Base-by-base conservation (phyloP, 2,329 filamentous ascomycete genomes). In the Colletotrichum sp. region DNA sequence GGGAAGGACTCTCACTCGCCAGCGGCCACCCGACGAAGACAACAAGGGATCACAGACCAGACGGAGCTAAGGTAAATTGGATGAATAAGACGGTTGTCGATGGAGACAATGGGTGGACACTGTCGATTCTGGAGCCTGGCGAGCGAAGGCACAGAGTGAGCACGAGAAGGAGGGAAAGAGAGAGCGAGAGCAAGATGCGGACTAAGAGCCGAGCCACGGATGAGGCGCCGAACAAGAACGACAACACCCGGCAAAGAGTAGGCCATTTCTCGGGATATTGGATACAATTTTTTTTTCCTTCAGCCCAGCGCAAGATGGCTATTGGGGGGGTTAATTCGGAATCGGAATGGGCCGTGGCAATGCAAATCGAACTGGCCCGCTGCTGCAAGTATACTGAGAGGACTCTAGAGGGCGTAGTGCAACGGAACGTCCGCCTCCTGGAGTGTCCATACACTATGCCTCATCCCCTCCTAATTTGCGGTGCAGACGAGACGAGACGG, bases 21-120 rank as follows among this genome's bases (percentile, higher is more conserved):
- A 70, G 69, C 73, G 63, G 64, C 69, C 69, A 69, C 73, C 63
- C 63, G 55, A 65, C 29, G 29, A 34, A 36, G 29, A 66, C 55
- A 25, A 27, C 52, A 30, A 57, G 61, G 34, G 25, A 66, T 29
- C 36, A 52, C 39, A 72, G 55, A 63, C 64, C 70, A 69, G 12
- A 69, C 27, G 59, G 65, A 73, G 64, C 73, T 22, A 73, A 69
- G 16, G 15, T 27, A 65, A 76, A 64, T 65, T 76, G 70, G 64
- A 61, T 69, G 73, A 76, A 73, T 65, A 73, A 65, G 70, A 69
- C 70, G 16, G 3, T 44, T 67, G 36, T 67, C 39, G 65, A 75
- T 72, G 72, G 72, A 64, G 69, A 72, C 64, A 65, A 73, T 39
- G 32, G 44, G 73, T 66, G 63, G 69, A 39, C 69, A 72, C 39